A percentile compares a stretch with the other conserved stretches of the same genome.
phyloP scores from a whole-genome alignment of 305 asterid species.

The Stenogyne calaminthoides region DNA sequence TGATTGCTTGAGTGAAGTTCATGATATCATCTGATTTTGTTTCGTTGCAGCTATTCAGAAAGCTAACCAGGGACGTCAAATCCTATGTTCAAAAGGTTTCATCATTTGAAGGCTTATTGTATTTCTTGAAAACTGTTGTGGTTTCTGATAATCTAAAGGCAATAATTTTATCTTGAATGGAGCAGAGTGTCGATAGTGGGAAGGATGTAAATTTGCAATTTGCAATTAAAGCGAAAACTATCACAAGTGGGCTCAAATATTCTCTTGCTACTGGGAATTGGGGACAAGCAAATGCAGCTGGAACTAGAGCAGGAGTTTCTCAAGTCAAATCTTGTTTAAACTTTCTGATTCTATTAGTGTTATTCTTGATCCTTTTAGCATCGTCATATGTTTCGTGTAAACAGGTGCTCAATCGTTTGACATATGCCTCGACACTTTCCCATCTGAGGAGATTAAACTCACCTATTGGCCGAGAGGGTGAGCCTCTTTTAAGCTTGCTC shows the following conservation, averaged over 20 bases:
- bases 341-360: background rate
- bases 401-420: constrained; percentile 89
- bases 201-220: constrained; percentile 74
- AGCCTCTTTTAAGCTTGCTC: constrained; percentile 3
- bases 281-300: constrained; percentile 78
- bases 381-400: background rate
- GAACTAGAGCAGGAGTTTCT: constrained; percentile 75
- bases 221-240: constrained; percentile 69
- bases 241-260: constrained; percentile 83
- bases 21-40: constrained; percentile 8
- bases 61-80: constrained; percentile 83
- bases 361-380: background rate
- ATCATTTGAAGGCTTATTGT: constrained; percentile 20
- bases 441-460: constrained; percentile 85
- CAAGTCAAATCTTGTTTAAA: constrained; percentile 38
- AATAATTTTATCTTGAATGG: constrained; percentile 21
- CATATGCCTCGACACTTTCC: constrained; percentile 88
- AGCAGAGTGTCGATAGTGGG: constrained; percentile 87
- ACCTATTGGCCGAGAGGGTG: constrained; percentile 92
- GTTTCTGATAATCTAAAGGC: constrained; percentile 13
- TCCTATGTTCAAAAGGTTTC: constrained; percentile 86
- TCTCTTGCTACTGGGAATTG: constrained; percentile 80
- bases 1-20: constrained; percentile 1
- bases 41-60: constrained; percentile 71
- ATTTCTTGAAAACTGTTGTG: constrained; percentile 9